Percentiles rank a stretch among this genome's conserved stretches.
Conservation (phyloP, 495 filamentous ascomycete genomes). For the Cudoniella acicularis region DNA sequence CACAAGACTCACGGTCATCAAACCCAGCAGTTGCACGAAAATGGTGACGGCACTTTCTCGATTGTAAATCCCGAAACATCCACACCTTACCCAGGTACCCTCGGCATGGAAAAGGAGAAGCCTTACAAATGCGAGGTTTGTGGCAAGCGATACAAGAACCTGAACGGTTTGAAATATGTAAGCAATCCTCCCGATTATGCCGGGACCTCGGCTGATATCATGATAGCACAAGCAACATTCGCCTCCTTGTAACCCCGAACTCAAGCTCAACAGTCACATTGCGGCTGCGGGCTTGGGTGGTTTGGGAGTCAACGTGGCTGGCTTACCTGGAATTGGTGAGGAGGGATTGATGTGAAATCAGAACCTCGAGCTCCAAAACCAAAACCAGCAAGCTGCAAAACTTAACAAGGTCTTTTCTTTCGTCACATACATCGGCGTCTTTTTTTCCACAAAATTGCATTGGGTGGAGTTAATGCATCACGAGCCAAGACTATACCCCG, state of each 20-base stretch:
- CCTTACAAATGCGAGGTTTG: slow-evolving; percentile 95
- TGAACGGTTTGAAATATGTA: slow-evolving; percentile 91
- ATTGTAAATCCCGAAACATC: slow-evolving; percentile 97
- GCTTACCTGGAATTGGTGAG: slow-evolving; percentile 28
- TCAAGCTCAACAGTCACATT: slow-evolving; percentile 27
- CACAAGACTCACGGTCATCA: slow-evolving; percentile 88
- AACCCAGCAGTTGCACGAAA: slow-evolving; percentile 92
- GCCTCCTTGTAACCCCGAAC: slow-evolving; percentile 59
- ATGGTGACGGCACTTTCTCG: slow-evolving; percentile 93
- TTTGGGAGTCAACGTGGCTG: slow-evolving; percentile 22
- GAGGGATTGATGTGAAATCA: slow-evolving; percentile 25
- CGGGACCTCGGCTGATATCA: slow-evolving; percentile 21
- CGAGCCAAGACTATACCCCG: slow-evolving; percentile 19
- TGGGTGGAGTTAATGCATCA: slow-evolving; percentile 18
- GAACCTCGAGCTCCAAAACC: background rate
- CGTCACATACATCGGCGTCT: slow-evolving; percentile 9
- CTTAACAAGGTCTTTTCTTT: background rate
- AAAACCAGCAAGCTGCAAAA: background rate
- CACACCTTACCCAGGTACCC: slow-evolving; percentile 86
- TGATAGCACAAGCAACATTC: slow-evolving; percentile 74
- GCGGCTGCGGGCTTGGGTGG: slow-evolving; percentile 21
- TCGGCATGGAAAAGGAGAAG: slow-evolving; percentile 99
- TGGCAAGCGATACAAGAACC: slow-evolving; percentile 98
- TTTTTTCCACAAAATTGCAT: slow-evolving; percentile 14
- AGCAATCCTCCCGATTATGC: slow-evolving; percentile 22